Evolutionary conservation across 495 filamentous ascomycete genomes (phyloP).

Genomic region (Penicillium maclennaniae): DNA sequence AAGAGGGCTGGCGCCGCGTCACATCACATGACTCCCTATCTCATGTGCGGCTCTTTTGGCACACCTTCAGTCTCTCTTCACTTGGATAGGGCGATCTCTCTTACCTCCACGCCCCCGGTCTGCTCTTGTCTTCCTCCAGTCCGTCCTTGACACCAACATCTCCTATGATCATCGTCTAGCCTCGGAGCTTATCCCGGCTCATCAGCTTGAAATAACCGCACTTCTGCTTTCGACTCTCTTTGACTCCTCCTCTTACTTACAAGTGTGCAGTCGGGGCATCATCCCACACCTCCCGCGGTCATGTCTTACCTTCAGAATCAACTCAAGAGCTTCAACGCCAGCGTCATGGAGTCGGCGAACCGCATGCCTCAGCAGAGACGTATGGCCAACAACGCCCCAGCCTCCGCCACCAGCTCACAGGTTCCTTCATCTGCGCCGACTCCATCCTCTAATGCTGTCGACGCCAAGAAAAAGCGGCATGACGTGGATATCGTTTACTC

Average conservation of each 20-base stretch:
- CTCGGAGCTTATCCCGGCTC: slow-evolving; percentile 11
- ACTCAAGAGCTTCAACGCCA: slow-evolving; percentile 46
- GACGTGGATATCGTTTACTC: slow-evolving; percentile 63
- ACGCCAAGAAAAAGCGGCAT: slow-evolving; percentile 57
- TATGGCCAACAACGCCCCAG: slow-evolving; percentile 29
- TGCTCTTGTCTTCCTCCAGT: neutral
- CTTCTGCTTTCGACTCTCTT: neutral
- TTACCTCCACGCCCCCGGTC: neutral
- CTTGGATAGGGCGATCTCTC: slow-evolving; percentile 1
- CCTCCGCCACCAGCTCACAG: slow-evolving; percentile 37
- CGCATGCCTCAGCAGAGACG: slow-evolving; percentile 43
- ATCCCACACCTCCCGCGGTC: slow-evolving; percentile 7
- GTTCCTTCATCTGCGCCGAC: slow-evolving; percentile 39
- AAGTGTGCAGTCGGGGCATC: neutral
- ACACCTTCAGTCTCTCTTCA: neutral
- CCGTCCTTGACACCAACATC: neutral
- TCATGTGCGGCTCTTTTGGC: neutral
- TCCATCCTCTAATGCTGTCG: slow-evolving; percentile 31
- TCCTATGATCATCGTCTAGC: slow-evolving; percentile 3
- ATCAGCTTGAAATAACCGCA: neutral
- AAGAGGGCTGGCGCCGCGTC: slow-evolving; percentile 13
- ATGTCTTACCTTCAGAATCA: slow-evolving; percentile 49
- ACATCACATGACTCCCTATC: slow-evolving; percentile 15
- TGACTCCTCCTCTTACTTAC: slow-evolving; percentile 1
- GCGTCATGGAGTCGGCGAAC: slow-evolving; percentile 42